These are phyloP conservation scores for Actinomucor elegans DNA, from an alignment of 371 early-diverging fungal genomes.

Conservation along the genomic window DNA sequence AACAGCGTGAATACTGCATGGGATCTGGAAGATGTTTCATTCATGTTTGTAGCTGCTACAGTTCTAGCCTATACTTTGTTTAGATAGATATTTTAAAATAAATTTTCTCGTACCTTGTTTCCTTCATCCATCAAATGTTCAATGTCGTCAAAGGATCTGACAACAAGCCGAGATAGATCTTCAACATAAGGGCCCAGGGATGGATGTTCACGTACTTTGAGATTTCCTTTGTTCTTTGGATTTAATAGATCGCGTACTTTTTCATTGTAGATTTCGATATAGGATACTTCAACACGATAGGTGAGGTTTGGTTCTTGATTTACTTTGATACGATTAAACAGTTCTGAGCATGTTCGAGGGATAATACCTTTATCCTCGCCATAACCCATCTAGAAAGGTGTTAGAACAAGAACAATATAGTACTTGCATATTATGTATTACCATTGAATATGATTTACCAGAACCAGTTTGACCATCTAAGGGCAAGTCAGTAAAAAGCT, in stretches of 20 bases:
- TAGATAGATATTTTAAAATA: not conserved
- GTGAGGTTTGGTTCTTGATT: constrained; percentile 49
- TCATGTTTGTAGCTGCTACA: constrained; percentile 96
- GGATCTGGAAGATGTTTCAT: constrained; percentile 89
- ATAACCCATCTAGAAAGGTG: constrained; percentile 55
- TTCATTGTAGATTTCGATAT: constrained; percentile 88
- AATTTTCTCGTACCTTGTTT: constrained; percentile 59
- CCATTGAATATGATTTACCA: constrained; percentile 87
- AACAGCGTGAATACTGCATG: constrained; percentile 94
- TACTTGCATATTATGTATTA: constrained; percentile 24
- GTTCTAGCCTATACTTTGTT: constrained; percentile 64
- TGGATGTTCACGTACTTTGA: constrained; percentile 89
- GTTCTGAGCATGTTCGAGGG: constrained; percentile 75
- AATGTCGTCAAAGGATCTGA: constrained; percentile 77
- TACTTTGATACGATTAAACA: constrained; percentile 69
- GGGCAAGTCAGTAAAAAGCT: not conserved
- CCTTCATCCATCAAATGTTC: constrained; percentile 85
- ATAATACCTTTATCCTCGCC: constrained; percentile 83
- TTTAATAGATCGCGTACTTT: constrained; percentile 89
- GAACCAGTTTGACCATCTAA: constrained; percentile 87
- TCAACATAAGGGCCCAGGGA: constrained; percentile 91
- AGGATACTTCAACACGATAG: constrained; percentile 80
- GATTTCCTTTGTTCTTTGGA: constrained; percentile 73
- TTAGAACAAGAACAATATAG: not conserved
- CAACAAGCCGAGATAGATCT: constrained; percentile 82